These are phyloP conservation scores for Bruguiera gymnorhiza DNA, from an alignment of 345 rosid genomes.

Conservation along the genomic window DNA sequence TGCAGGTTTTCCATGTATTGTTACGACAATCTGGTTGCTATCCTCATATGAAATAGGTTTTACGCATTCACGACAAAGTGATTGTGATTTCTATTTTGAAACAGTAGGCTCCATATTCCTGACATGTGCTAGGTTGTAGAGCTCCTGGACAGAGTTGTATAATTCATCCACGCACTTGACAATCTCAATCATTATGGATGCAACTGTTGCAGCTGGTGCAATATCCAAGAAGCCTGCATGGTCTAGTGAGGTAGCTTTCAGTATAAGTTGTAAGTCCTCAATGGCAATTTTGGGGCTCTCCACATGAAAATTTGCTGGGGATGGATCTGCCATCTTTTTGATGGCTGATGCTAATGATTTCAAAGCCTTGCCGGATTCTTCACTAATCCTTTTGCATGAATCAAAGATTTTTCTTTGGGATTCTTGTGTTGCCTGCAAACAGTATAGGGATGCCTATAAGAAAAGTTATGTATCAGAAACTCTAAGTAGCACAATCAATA, in stretches of 20 bases:
- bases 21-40: conserved; percentile 36
- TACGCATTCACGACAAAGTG: conserved; percentile 56
- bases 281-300: conserved; percentile 19
- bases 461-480: too few relatives aligned
- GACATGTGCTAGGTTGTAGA: conserved; percentile 21
- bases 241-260: conserved; percentile 14
- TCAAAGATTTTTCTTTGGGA: conserved; percentile 16
- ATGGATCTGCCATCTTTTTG: conserved; percentile 26
- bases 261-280: conserved; percentile 16
- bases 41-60: conserved; percentile 48
- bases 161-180: conserved; percentile 23
- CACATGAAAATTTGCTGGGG: conserved; percentile 14
- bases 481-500: too few relatives aligned
- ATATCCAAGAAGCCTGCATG: conserved; percentile 9
- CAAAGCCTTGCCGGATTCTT: conserved; percentile 27
- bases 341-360: conserved; percentile 23
- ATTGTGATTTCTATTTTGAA: conserved; percentile 30
- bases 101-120: conserved; percentile 12
- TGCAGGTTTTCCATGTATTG: conserved; percentile 22
- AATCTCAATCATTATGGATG: conserved; percentile 22
- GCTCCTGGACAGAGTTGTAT: conserved; percentile 21
- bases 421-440: conserved; percentile 18
- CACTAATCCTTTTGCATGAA: conserved; percentile 20
- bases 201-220: conserved; percentile 41
- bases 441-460: background rate